These are phyloP conservation scores for Sisymbrium irio DNA, from an alignment of 345 rosid genomes.

Conservation along the genomic window DNA sequence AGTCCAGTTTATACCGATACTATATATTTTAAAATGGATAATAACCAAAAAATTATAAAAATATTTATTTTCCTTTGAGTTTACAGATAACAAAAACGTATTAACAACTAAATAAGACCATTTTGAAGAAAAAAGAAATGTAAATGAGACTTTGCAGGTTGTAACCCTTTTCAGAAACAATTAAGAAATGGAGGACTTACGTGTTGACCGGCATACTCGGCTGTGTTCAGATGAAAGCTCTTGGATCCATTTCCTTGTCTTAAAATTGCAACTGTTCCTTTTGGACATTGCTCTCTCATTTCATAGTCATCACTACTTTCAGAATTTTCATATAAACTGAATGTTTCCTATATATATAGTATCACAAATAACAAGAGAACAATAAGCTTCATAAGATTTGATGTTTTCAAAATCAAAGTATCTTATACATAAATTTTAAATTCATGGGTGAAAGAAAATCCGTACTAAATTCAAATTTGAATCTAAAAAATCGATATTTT, in stretches of 20 bases:
- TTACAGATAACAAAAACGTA: too few species aligned
- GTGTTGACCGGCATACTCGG: slow-evolving; percentile 2
- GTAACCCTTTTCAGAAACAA: neutral
- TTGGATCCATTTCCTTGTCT: slow-evolving; percentile 4
- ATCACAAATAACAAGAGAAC: neutral
- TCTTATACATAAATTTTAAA: too few species aligned
- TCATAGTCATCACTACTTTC: neutral
- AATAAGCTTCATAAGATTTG: neutral
- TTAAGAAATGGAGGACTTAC: neutral
- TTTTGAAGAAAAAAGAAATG: neutral
- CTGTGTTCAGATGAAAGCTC: slow-evolving; percentile 6
- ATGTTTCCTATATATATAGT: slow-evolving; percentile 12
- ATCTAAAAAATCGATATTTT: neutral
- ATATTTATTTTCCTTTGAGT: too few species aligned
- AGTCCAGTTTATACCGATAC: neutral
- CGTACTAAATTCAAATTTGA: neutral
- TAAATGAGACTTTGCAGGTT: neutral
- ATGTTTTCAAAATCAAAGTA: neutral
- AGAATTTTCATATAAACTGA: neutral
- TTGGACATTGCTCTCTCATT: slow-evolving; percentile 11
- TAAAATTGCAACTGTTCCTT: slow-evolving; percentile 19
- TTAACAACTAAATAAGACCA: neutral
- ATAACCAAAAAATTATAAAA: too few species aligned
- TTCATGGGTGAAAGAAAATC: neutral
- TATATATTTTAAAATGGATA: neutral